Evolutionary conservation across 139 green algal genomes (phyloP), one percentile per base, ranked within the genome.

Genomic region (Chlorella ohadii): DNA sequence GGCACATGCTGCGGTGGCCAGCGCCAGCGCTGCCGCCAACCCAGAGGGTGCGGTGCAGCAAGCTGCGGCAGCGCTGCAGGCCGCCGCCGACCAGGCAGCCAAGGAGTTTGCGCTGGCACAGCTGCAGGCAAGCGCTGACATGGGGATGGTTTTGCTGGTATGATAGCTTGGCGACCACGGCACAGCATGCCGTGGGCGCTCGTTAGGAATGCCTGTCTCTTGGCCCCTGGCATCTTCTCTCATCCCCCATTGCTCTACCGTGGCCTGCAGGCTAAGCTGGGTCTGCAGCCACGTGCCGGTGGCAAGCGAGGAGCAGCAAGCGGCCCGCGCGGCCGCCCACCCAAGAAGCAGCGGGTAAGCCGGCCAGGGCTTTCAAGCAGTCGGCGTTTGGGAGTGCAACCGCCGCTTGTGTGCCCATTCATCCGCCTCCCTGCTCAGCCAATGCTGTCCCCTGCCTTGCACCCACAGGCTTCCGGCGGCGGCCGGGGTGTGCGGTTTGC

Each of bases 401-500:
- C 38, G 34, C 31, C 34, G 27, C 41, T 19, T 13, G 1, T 4
- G 34, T 51, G 34, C 41, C 3, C 16, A 0, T 22, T 39, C 44
- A 59, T 13, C 20, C 41, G 67, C 34, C 67, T 70, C n/a, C 41
- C 34, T 73, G 67, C 67, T 51, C 44, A 51, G 44, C 7, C 44
- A 51, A 41, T 44, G 9, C 64, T 27, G 36, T 12, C 65, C 33
- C 41, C 19, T 44, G 15, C 28, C 2, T 59, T 39, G 34, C 25
- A 59, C 56, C 39, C 27, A 0, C 72, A 64, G 28, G 59, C 25
- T 15, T 51, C 28, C 13, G 65, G 47, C 23, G 33, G 38, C 25
- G 41, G 57, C 72, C 68, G 38, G 31, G 36, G 38, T 0, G 74
- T 81, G 55, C 74, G 74, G 4, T 81, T 81, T 81, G 74, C 72